Base-by-base conservation (phyloP, 2,329 filamentous ascomycete genomes). In the Ophiostoma himal-ulmi region DNA sequence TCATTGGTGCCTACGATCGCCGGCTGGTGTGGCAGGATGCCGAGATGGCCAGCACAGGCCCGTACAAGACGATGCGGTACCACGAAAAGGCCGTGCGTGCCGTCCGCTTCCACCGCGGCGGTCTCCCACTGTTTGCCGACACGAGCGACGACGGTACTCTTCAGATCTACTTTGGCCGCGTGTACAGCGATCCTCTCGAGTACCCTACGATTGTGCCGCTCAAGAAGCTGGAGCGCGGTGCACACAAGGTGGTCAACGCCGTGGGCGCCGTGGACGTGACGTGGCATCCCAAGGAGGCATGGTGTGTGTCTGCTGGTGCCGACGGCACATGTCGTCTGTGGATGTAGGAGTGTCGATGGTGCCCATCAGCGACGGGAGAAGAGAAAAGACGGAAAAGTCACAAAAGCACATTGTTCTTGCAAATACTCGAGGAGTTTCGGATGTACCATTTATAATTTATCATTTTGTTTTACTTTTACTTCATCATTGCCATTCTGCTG, bases 51-150 rank as follows among this genome's bases (percentile, higher is more conserved):
- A 89, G 87, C 73, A 88, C 92, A 68, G 69, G 69, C 5, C 95
- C 95, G 0, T 98, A 96, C 84, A 97, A 97, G 84, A 98, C 94
- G 1, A 89, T 99, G 81, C 88, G 95, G 68, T 99, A 98, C 83
- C 95, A 99, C 82, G 83, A 88, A 72, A 92, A 96, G 80, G 95
- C 95, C 65, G 96, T 99, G 76, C 88, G 96, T 67, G 88, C 90
- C 14, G 95, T 97, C 70, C 89, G 88, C 75, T 99, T 91, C 81
- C 96, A 99, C 80, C 89, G 89, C 71, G 88, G 89, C 72, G 85
- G 86, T 10, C 87, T 85, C 60, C 94, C 95, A 22, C 84, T 99
- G 48, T 98, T 99, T 77, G 95, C 94, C 0, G 94, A 98, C 78
- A 93, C 93, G 26, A 95, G 91, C 78, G 96, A 99, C 78, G 95